Conservation (phyloP, 192 early-diverging fungal genomes). For the Coemansia sp. region DNA sequence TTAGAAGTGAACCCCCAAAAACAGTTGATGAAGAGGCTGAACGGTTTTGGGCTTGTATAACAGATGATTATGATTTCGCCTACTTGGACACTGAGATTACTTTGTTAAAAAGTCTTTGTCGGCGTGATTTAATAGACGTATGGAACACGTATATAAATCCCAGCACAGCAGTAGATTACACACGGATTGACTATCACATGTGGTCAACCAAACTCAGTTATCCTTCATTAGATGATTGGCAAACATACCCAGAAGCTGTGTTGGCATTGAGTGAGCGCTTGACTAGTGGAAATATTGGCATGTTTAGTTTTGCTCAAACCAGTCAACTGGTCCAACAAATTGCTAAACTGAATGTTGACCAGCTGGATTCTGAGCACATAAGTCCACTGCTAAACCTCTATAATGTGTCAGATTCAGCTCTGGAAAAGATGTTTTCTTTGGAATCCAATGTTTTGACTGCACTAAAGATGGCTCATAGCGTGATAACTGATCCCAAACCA, state of each 20-base stretch:
- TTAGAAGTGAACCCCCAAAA: constrained; percentile 69
- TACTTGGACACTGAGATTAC: constrained; percentile 15
- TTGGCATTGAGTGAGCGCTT: constrained; percentile 13
- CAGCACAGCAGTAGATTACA: constrained; percentile 23
- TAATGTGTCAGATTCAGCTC: background rate
- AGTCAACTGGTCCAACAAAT: background rate
- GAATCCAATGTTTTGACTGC: background rate
- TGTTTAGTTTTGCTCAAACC: background rate
- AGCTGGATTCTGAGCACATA: background rate
- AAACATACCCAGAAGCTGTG: constrained; percentile 5
- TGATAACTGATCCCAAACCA: background rate
- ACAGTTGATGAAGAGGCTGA: constrained; percentile 65
- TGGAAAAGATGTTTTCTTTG: background rate
- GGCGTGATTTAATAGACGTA: constrained; percentile 20
- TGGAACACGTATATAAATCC: constrained; percentile 40
- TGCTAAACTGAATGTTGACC: background rate
- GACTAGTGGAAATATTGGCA: background rate
- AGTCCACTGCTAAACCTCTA: background rate
- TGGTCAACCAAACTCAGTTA: constrained; percentile 16
- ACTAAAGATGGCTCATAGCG: background rate
- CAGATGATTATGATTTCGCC: constrained; percentile 71
- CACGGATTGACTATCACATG: constrained; percentile 25
- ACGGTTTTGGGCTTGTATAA: constrained; percentile 64
- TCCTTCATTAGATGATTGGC: constrained; percentile 11
- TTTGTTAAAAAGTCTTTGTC: constrained; percentile 8